Base-by-base conservation (phyloP, 78 protist genomes). In the Pigoraptor vietnamica region DNA sequence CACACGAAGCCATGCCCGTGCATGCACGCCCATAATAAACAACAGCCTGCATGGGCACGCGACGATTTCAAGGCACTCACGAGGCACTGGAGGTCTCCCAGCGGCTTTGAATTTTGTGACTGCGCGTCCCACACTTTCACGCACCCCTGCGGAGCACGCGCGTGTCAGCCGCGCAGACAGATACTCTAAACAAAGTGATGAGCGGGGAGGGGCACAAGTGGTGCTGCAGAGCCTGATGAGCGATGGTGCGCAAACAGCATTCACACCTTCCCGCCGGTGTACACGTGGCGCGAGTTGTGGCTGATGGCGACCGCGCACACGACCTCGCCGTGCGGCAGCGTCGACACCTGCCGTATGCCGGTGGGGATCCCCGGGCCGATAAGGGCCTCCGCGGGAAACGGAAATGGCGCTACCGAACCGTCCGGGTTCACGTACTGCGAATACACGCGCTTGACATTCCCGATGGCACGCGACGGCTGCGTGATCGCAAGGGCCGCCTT, bases 301-400 rank as follows among this genome's bases (percentile, higher is more conserved):
- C 79, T 37, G 91, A 89, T 35, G n/a, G 91, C 48, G 24, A 89
- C 48, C n/a, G 91, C 91, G 35, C 81, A 39, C 81, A 89, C 91
- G 32, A 89, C 38, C 29, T 89, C 91, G 25, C 39, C 39, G 81
- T 89, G 91, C 9, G 38, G n/a, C 81, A 89, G 81, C 29, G 91
- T 89, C 79, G 91, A 14, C n/a, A 89, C 33, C 32, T 29, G 55
- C 34, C 38, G 34, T 14, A 40, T 40, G 24, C 48, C 90, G 24
- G 24, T 88, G 39, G 90, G 90, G 14, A 88, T 88, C 23, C 90
- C 90, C 23, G 90, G 90, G 6, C 67, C 67, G 29, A 14, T 48
- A 14, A 48, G 67, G 6, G 67, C 67, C 29, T 48, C 67, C 14
- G 67, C 67, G 14, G 67, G 67, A 48, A 48, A 48, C 67, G 67